A percentile compares a stretch with the other conserved stretches of the same genome.
phyloP scores from a whole-genome alignment of 2,329 filamentous ascomycete genomes.

The Escovopsis sp. region DNA sequence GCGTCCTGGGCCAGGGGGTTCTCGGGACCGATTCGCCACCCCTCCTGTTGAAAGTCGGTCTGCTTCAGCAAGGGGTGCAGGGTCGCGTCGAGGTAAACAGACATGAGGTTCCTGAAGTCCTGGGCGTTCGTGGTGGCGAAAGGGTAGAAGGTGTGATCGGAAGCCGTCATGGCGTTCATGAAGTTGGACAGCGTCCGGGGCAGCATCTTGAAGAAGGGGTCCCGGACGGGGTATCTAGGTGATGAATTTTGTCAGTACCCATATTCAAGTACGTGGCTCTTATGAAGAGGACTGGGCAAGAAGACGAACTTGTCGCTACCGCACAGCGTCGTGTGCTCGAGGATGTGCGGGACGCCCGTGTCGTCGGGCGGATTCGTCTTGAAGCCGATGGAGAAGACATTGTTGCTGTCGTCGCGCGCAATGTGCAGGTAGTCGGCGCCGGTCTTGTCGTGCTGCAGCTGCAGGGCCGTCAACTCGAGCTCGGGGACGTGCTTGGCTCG shows the following conservation, averaged over 20 bases:
- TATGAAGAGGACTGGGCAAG: not conserved
- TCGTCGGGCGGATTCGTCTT: constrained; percentile 97
- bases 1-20: constrained; percentile 49
- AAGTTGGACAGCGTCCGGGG: constrained; percentile 97
- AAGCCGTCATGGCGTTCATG: constrained; percentile 97
- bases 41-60: constrained; percentile 89
- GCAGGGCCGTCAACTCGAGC: constrained; percentile 78
- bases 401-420: constrained; percentile 89
- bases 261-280: constrained; percentile 1
- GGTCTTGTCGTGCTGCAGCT: constrained; percentile 86
- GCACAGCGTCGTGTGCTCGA: constrained; percentile 94
- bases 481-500: constrained; percentile 87
- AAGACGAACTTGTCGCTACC: constrained; percentile 76
- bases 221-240: constrained; percentile 81
- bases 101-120: constrained; percentile 91
- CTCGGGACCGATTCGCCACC: constrained; percentile 89
- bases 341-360: constrained; percentile 88
- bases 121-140: constrained; percentile 94
- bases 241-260: constrained; percentile 17
- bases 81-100: constrained; percentile 91
- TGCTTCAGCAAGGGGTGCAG: constrained; percentile 78
- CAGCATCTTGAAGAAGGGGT: constrained; percentile 99
- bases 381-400: constrained; percentile 98
- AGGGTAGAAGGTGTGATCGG: constrained; percentile 93
- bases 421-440: constrained; percentile 93